Percentiles rank a stretch among this genome's conserved stretches.
phyloP scores from a whole-genome alignment of 1,139 yeast species.

The Nakaseomyces glabratus region DNA sequence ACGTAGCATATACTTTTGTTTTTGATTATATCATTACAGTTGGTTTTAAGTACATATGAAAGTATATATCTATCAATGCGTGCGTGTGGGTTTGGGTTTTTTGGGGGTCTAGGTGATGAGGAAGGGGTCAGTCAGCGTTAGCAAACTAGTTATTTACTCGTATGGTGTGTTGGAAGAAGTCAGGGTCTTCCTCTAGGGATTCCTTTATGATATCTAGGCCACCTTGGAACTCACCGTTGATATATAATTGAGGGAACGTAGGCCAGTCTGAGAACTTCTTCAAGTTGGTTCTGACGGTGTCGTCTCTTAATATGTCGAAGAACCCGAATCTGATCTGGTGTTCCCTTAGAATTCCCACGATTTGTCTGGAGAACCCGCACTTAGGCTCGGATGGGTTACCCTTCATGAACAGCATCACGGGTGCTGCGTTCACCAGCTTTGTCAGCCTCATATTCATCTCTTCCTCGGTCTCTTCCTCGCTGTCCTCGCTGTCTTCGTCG shows the following conservation, averaged over 20 bases:
- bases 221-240: constrained; percentile 93
- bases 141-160: constrained; percentile 1
- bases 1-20: no score
- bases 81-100: no score
- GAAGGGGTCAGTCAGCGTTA: no score
- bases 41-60: no score
- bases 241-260: constrained; percentile 92
- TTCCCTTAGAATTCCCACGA: constrained; percentile 91
- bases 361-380: constrained; percentile 94
- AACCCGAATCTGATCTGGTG: constrained; percentile 95
- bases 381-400: constrained; percentile 98
- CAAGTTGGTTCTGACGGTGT: constrained; percentile 85
- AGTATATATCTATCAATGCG: no score
- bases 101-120: no score
- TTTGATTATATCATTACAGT: no score
- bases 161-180: constrained; percentile 66
- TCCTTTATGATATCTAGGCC: constrained; percentile 95
- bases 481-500: constrained; percentile 26
- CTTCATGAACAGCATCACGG: constrained; percentile 97
- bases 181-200: constrained; percentile 80
- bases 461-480: constrained; percentile 70
- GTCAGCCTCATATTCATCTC: constrained; percentile 70
- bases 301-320: constrained; percentile 91
- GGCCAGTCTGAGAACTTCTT: constrained; percentile 96
- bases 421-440: constrained; percentile 87